Evolutionary conservation across 305 asterid genomes (phyloP), one percentile per base, ranked within the genome.

Genomic region (Striga hermonthica): DNA sequence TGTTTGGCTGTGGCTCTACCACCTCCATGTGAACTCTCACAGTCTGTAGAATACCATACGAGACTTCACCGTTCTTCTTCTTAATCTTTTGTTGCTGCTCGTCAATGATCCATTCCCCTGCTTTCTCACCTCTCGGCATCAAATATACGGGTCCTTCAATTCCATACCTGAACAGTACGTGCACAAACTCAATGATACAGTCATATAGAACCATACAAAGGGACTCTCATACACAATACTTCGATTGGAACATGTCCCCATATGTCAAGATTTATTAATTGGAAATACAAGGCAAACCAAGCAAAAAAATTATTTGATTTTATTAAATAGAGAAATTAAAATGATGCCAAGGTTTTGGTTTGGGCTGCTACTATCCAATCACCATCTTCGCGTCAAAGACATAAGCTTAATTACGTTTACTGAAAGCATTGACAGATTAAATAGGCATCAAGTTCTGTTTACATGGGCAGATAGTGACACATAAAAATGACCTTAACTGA

Each of bases 121-220:
- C 83, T 59, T 81, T 86, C 67, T 86, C 84, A 41, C 82, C 92
- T 76, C 81, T 72, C 9, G 84, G 36, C 16, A 71, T 79, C 77
- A 88, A 78, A 82, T 84, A 77, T 41, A 93, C 95, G 0, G 97
- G 97, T 66, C 99, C 99, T 83, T 93, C 99, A 10, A 90, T 93
- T 71, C 99, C 99, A 62, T 80, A 93, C 68, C 99, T 93, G 84
- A 54, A 75, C 53, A 22, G 53, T 38, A 68, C 11, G 52, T 28
- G 15, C 43, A 49, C 31, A 9, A 34, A 31, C 4, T 38, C n/a
- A 64, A 66, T 48, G 65, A 12, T 36, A 62, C 34, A 13, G 12
- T 35, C 61, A 37, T 28, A 54, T n/a, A 57, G 14, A 47, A 14
- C 38, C 37, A 40, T 53, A 50, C 35, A 13, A 58, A 50, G 11